Base-by-base conservation (phyloP, 2,329 filamentous ascomycete species). In the Purpureocillium lavendulum region DNA sequence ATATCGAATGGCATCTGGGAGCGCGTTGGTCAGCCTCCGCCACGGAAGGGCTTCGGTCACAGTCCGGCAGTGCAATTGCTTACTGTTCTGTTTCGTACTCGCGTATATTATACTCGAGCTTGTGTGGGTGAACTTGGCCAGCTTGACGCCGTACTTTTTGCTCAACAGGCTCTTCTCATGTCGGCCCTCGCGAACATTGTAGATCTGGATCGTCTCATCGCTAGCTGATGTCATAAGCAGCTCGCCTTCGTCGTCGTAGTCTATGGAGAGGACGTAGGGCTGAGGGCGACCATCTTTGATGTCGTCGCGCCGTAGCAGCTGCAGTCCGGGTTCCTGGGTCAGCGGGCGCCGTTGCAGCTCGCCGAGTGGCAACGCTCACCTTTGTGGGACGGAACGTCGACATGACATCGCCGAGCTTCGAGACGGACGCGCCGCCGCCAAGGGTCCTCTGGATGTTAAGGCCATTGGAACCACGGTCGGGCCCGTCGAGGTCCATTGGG, bases 171-270 rank as follows among this genome's bases (percentile, higher is more conserved):
- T 83, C 66, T 97, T 97, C 35, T 87, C 85, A 51, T 88, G 82
- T 44, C 85, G 84, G 4, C 92, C 92, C 48, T 95, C 88, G 54
- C 84, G 86, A 46, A 94, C 83, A 54, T 92, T 94, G 67, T 94
- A 98, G 26, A 98, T 82, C 56, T 97, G 89, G 46, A 98, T 85
- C 4, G 87, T 94, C 59, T 96, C 89, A 61, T 98, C 92, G 66
- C 87, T 88, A 49, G 89, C 86, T 6, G 88, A 87, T 0, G 89
- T 86, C 63, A 98, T 87, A 43, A 94, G 76, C 36, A 90, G 84
- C 61, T 96, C 88, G 60, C 92, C 92, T 33, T 86, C 84, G 65
- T 97, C 89, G 61, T 97, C 89, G 58, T 95, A 98, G 67, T 98
- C 90, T 52, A 98, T 77, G 2, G 90, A 97, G 8, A 92, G 84